Evolutionary conservation across 2,329 filamentous ascomycete species (phyloP).

Genomic region (Aspergillus terreus): DNA sequence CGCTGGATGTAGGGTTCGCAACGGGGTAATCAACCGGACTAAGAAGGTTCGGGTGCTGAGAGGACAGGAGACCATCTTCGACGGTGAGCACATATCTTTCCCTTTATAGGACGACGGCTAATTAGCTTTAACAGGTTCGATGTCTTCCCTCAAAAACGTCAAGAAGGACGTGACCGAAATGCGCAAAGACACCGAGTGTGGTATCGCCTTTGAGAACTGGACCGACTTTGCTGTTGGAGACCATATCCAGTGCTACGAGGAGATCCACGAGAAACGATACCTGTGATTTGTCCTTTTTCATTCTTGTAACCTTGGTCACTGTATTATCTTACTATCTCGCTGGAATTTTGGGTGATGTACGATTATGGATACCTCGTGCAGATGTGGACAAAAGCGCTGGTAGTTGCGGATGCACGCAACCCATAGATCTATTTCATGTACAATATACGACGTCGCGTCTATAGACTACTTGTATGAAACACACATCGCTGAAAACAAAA

Average conservation of each 20-base stretch:
- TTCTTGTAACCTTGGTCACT: slow-evolving; percentile 3
- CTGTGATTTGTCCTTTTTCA: slow-evolving; percentile 23
- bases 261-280: slow-evolving; percentile 66
- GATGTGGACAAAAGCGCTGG: background rate
- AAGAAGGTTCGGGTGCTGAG: slow-evolving; percentile 69
- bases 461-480: background rate
- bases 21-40: slow-evolving; percentile 66
- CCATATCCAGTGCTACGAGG: slow-evolving; percentile 82
- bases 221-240: slow-evolving; percentile 76
- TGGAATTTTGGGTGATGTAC: background rate
- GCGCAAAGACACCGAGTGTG: slow-evolving; percentile 90
- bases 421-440: background rate
- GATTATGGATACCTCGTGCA: background rate
- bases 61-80: slow-evolving; percentile 66
- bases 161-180: slow-evolving; percentile 91
- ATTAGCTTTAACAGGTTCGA: slow-evolving; percentile 55
- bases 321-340: background rate
- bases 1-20: slow-evolving; percentile 83
- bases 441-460: background rate
- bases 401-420: background rate
- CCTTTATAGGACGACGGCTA: background rate
- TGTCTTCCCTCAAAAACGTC: slow-evolving; percentile 80
- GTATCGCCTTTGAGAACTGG: slow-evolving; percentile 79
- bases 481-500: background rate
- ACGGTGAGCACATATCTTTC: slow-evolving; percentile 60